Conservation (phyloP, 306 rosid genomes). For the Vicia villosa region DNA sequence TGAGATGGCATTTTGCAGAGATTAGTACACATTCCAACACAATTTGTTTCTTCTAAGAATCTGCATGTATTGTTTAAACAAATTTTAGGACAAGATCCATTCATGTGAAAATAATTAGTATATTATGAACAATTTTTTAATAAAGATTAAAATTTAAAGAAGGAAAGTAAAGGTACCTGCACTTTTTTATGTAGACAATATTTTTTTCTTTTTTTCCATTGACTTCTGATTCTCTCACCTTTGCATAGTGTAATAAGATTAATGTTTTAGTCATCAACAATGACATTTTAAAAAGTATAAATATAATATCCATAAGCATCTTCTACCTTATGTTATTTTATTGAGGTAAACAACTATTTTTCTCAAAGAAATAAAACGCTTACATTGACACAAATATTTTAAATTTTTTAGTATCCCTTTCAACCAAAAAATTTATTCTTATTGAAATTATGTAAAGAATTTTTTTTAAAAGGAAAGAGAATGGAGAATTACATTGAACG, state of each 20-base stretch:
- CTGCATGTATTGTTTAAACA: slow-evolving; percentile 46
- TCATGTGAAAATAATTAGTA: too few species aligned
- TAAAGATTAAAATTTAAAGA: neutral
- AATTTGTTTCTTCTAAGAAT: slow-evolving; percentile 76
- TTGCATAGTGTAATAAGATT: slow-evolving; percentile 30
- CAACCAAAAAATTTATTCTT: too few species aligned
- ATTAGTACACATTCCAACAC: slow-evolving; percentile 82
- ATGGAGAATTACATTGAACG: too few species aligned
- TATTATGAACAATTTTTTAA: slow-evolving; percentile 8
- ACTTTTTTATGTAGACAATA: slow-evolving; percentile 72
- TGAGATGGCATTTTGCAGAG: slow-evolving; percentile 88
- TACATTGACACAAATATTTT: neutral
- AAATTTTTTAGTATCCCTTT: too few species aligned
- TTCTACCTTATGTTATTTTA: too few species aligned
- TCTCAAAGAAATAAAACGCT: neutral
- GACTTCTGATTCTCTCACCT: slow-evolving; percentile 77
- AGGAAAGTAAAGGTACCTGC: slow-evolving; percentile 65
- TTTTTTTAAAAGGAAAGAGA: too few species aligned
- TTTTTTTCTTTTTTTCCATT: slow-evolving; percentile 75
- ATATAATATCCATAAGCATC: neutral
- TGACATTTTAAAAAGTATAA: neutral
- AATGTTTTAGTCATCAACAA: slow-evolving; percentile 31
- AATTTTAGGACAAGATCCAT: neutral
- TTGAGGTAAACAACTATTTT: neutral
- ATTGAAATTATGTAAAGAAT: too few species aligned